A percentile compares a stretch with the other conserved stretches of the same genome.
phyloP scores from a whole-genome alignment of 2,329 filamentous ascomycete genomes.

The Chaetomium sp. region DNA sequence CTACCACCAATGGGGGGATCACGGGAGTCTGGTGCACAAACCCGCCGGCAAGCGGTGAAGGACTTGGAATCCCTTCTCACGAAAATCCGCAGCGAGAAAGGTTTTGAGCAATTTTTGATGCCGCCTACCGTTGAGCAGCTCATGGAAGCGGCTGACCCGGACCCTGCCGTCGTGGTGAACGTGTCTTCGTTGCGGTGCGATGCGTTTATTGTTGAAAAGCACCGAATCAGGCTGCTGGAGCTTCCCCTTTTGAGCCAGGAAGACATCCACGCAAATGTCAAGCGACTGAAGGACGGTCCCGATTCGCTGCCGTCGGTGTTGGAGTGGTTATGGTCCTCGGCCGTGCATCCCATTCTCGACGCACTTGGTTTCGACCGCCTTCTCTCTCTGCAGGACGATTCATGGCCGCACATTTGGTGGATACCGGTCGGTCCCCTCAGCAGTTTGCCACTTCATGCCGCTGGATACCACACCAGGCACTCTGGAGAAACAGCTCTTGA shows the following conservation, averaged over 20 bases:
- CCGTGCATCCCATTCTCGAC: not conserved
- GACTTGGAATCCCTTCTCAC: not conserved
- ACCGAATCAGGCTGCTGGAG: not conserved
- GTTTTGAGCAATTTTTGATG: not conserved
- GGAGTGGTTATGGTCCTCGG: not conserved
- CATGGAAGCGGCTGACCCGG: not conserved
- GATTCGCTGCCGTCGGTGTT: not conserved
- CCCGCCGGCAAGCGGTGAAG: not conserved
- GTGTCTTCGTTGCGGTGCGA: not conserved
- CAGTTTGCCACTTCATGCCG: not conserved
- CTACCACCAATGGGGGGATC: not conserved
- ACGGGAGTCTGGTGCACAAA: not conserved
- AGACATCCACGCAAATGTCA: not conserved
- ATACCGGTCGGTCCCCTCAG: not conserved
- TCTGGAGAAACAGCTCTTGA: not conserved
- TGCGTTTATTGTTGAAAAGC: not conserved
- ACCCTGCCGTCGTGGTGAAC: not conserved
- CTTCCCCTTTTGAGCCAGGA: not conserved
- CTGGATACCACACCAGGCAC: not conserved
- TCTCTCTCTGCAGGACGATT: not conserved
- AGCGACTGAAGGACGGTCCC: not conserved
- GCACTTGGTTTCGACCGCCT: not conserved
- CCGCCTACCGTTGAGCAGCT: not conserved
- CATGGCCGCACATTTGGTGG: not conserved
- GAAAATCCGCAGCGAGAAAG: not conserved